Evolutionary conservation across 2,329 filamentous ascomycete species (phyloP), one percentile per base, ranked within the genome.

Genomic region (Trichoderma arundinaceum): DNA sequence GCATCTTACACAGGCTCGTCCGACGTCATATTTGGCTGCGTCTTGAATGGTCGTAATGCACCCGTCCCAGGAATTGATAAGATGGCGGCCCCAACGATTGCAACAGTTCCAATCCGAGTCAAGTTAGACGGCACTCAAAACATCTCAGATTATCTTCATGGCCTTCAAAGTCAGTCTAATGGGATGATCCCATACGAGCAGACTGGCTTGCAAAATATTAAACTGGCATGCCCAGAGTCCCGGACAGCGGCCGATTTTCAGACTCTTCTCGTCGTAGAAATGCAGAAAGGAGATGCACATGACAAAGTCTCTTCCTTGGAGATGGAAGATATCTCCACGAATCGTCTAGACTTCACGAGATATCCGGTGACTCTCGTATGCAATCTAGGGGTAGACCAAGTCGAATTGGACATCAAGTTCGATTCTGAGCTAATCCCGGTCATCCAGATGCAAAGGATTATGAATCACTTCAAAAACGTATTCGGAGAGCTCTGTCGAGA

Each of bases 151-250:
- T 59, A 59, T 32, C 22, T 66, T 67, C 13, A 62, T 28, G 49
- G 52, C 28, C 54, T 70, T 6, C 68, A 68, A 35, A 66, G 46
- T 13, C 59, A 68, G 7, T 67, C 69, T 2, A 64, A 60, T 1
- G 46, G 59, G 7, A 69, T 70, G 63, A 46, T 59, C 12, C 56
- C 56, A 13, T 46, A 59, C 17, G 56, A 59, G 56, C 56, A 57
- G 33, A 28, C 22, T 28, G 22, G 22, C 22, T 28, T 28, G 4
- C 22, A 28, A 28, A 28, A 28, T 28, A 28, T 28, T 28, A 28
- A 28, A 28, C 22, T 28, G 22, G 22, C 22, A 28, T 28, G 22
- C 22, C 22, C 22, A 28, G 22, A 28, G 22, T 28, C 22, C 22
- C 22, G 22, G 22, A 28, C 22, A 28, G 22, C 22, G 22, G 22